phyloP scores from a whole-genome alignment of 768 basidiomycete genomes.

The Termitomyces heimii region DNA sequence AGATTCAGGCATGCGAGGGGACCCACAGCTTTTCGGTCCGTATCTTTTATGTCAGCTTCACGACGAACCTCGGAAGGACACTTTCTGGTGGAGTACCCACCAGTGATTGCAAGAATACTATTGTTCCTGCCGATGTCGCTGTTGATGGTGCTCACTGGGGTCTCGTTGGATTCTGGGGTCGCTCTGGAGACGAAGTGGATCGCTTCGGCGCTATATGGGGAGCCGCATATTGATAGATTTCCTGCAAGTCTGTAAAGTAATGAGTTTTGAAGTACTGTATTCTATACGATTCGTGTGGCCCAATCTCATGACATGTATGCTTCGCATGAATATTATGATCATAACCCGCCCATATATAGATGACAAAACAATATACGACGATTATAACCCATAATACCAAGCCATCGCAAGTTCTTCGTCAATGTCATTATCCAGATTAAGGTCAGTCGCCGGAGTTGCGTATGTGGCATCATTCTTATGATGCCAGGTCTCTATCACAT shows the following conservation, averaged over 20 bases:
- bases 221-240: constrained; percentile 14
- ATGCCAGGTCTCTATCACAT: not conserved
- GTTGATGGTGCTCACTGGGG: constrained; percentile 21
- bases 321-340: not conserved
- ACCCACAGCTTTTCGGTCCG: constrained; percentile 20
- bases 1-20: constrained; percentile 21
- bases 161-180: constrained; percentile 26
- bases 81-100: constrained; percentile 23
- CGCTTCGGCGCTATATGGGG: constrained; percentile 26
- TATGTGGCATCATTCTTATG: not conserved
- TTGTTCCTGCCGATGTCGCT: constrained; percentile 23
- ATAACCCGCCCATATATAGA: too few relatives aligned
- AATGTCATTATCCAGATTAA: not conserved
- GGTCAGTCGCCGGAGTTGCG: not conserved
- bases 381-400: not conserved
- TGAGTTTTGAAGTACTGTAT: not conserved
- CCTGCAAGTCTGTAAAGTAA: not conserved
- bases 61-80: constrained; percentile 23
- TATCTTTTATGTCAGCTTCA: constrained; percentile 24
- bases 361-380: not conserved
- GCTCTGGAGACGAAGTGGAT: constrained; percentile 24
- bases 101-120: constrained; percentile 19
- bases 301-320: not conserved
- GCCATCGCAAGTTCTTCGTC: not conserved
- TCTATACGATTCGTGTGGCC: not conserved